Base-by-base conservation (phyloP, 441 rosid species). In the Jatropha podagrica region DNA sequence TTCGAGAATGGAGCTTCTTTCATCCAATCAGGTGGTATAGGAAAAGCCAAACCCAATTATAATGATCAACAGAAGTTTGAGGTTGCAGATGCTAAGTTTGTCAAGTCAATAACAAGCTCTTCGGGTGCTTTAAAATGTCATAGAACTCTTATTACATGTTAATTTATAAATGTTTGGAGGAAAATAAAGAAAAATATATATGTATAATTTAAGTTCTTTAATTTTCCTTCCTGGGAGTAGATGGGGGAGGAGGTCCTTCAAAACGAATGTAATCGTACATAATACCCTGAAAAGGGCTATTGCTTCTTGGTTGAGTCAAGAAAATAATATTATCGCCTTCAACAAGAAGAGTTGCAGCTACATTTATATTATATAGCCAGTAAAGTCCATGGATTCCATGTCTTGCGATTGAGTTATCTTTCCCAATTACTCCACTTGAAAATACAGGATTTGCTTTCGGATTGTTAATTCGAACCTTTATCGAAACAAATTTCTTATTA, bases 191-290 rank as follows among this genome's bases (percentile, higher is more conserved):
- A 23, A 44, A 49, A 26, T 0, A 32, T 52, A 15, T 52, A 52
- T 5, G 51, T 13, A 26, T 7, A 49, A 44, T 44, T 44, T 44
- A 44, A 44, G 9, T 23, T 23, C 23, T 23, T 23, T 23, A 23
- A 23, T 23, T 23, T 23, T 23, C 23, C 23, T 23, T 23, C 23
- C 23, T 23, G 48, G 9, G 9, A 44, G 48, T 5, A 23, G 42
- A 17, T 37, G 77, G 11, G 56, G 38, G 12, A 14, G 76, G 67
- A 48, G 97, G 97, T 41, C 86, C 91, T 90, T 96, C 98, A 0
- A 94, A 81, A 42, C 98, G 95, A 72, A 96, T 81, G 72, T 92
- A 94, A 73, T 96, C 99, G 71, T 91, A 96, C 98, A 96, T 91
- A 76, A 92, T 77, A 40, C 96, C 98, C 68, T 86, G 88, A 20